Percentiles rank a stretch among this genome's conserved stretches.
Conservation (phyloP, 2,329 filamentous ascomycete genomes). For the Penicillium sclerotiorum region DNA sequence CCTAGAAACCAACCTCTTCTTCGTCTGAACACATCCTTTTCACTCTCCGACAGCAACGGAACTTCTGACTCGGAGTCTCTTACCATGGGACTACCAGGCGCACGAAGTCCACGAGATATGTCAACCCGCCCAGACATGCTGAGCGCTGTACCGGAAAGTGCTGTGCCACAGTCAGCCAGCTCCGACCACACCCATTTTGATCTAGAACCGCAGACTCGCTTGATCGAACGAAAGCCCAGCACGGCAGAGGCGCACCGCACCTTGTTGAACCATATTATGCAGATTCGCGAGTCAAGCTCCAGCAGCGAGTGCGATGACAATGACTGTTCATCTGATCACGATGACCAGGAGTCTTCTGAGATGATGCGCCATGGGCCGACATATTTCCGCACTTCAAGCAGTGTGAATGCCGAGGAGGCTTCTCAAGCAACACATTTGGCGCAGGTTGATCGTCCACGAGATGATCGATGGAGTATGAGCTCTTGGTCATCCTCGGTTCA, state of each 20-base stretch:
- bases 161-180: slow-evolving; percentile 43
- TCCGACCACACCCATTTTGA: slow-evolving; percentile 71
- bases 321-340: slow-evolving; percentile 49
- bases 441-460: too few relatives aligned
- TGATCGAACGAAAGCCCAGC: slow-evolving; percentile 39
- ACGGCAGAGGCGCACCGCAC: slow-evolving; percentile 40
- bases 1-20: slow-evolving; percentile 25
- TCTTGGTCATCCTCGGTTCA: slow-evolving; percentile 48
- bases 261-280: slow-evolving; percentile 53
- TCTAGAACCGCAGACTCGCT: slow-evolving; percentile 68
- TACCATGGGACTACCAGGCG: slow-evolving; percentile 47
- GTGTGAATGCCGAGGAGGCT: slow-evolving; percentile 34
- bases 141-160: slow-evolving; percentile 1
- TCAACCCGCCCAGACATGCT: too few relatives aligned
- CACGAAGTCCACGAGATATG: slow-evolving; percentile 36
- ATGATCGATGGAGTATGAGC: slow-evolving; percentile 46
- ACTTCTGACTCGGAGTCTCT: slow-evolving; percentile 5
- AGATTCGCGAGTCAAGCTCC: slow-evolving; percentile 51
- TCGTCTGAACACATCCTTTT: slow-evolving; percentile 29
- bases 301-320: slow-evolving; percentile 43
- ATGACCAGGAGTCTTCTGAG: slow-evolving; percentile 58
- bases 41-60: slow-evolving; percentile 14
- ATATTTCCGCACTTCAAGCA: slow-evolving; percentile 38
- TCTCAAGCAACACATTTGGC: slow-evolving; percentile 26
- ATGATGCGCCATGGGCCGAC: slow-evolving; percentile 56